These are phyloP conservation scores for Daldinia childiae DNA, from an alignment of 495 filamentous ascomycete genomes.

Conservation along the genomic window DNA sequence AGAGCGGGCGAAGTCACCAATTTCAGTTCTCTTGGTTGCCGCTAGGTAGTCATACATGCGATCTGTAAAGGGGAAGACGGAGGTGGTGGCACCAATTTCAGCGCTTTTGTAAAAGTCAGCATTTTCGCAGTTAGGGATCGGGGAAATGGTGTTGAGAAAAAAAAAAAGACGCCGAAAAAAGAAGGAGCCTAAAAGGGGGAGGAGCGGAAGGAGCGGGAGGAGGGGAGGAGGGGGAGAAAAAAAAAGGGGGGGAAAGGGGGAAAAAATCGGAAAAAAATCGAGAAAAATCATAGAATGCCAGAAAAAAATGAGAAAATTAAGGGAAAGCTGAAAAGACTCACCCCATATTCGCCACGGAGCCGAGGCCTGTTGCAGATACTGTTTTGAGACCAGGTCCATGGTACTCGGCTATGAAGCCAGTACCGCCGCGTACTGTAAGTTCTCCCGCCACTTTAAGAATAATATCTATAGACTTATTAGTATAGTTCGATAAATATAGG, in stretches of 20 bases:
- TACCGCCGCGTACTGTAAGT: slow-evolving; percentile 97
- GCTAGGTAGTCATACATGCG: slow-evolving; percentile 94
- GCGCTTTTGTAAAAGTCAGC: too few species aligned
- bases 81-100: slow-evolving; percentile 96
- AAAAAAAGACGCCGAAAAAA: too few species aligned
- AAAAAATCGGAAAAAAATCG: not conserved
- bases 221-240: too few species aligned
- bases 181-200: too few species aligned
- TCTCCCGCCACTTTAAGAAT: slow-evolving; percentile 98
- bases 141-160: too few species aligned
- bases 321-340: slow-evolving; percentile 28
- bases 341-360: slow-evolving; percentile 80
- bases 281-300: not conserved
- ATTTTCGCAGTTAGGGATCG: too few species aligned
- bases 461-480: slow-evolving; percentile 68
- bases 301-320: not conserved
- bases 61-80: slow-evolving; percentile 99
- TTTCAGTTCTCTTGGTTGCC: slow-evolving; percentile 89
- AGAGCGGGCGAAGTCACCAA: slow-evolving; percentile 85
- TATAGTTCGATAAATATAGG: too few species aligned
- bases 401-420: slow-evolving; percentile 96
- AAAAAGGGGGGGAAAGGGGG: too few species aligned
- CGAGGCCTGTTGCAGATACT: slow-evolving; percentile 69
- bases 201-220: too few species aligned
- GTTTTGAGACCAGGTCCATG: slow-evolving; percentile 83